phyloP scores from a whole-genome alignment of 2,329 filamentous ascomycete species.

The Verticillium isaacii region DNA sequence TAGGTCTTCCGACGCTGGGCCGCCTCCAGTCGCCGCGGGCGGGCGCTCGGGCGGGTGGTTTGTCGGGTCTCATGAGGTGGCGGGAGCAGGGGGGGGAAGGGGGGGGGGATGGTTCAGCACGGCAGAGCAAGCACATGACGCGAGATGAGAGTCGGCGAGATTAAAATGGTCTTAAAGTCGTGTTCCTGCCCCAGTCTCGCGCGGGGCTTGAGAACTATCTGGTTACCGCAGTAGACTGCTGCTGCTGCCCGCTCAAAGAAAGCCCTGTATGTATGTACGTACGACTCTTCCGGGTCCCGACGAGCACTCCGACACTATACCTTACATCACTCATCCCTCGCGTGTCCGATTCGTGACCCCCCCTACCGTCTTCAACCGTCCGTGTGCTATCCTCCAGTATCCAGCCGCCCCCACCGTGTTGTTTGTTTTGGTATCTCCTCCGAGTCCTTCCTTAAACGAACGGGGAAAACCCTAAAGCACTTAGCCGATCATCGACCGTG shows the following conservation, averaged over 20 bases:
- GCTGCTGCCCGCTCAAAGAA: not conserved
- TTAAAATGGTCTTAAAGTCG: not conserved
- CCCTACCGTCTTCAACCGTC: not conserved
- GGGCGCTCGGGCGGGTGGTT: no score
- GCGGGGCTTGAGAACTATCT: not conserved
- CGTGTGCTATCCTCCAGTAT: not conserved
- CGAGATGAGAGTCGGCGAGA: no score
- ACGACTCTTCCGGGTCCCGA: not conserved
- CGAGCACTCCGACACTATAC: not conserved
- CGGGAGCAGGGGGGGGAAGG: no score
- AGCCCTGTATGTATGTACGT: not conserved
- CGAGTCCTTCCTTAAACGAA: constrained; percentile 3
- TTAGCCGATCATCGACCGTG: not conserved
- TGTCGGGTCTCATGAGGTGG: no score
- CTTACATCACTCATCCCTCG: not conserved
- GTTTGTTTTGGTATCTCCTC: constrained; percentile 11
- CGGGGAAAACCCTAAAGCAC: not conserved
- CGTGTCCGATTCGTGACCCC: not conserved
- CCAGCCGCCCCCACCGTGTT: not conserved
- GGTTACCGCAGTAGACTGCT: not conserved
- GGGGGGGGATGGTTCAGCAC: not conserved
- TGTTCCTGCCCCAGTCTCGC: not conserved
- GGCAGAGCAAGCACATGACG: not conserved
- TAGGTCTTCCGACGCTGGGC: constrained; percentile 13
- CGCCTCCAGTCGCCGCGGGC: no score